Evolutionary conservation across 2,329 filamentous ascomycete species (phyloP).

Genomic region (Fusarium caatingaense): DNA sequence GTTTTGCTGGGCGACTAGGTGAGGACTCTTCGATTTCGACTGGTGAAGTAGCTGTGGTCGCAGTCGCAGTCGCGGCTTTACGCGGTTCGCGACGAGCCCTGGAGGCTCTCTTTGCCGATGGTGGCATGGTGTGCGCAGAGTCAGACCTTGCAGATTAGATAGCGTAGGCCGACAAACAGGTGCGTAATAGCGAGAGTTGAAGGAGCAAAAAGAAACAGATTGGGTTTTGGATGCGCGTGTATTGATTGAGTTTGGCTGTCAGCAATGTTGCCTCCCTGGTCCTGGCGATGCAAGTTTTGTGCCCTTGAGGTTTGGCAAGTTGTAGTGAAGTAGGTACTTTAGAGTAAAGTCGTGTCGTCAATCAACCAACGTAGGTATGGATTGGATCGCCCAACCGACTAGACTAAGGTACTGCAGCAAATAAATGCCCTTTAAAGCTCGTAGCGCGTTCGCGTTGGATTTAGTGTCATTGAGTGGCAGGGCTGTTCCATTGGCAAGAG

Average conservation of each 20-base stretch:
- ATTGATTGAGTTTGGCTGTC: not conserved
- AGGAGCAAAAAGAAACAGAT: constrained; percentile 4
- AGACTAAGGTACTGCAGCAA: constrained; percentile 28
- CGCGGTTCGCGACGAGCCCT: constrained; percentile 55
- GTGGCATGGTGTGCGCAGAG: constrained; percentile 49
- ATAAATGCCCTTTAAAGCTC: constrained; percentile 46
- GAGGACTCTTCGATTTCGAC: constrained; percentile 64
- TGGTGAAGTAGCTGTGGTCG: constrained; percentile 49
- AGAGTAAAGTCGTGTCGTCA: constrained; percentile 42
- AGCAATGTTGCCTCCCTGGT: constrained; percentile 10
- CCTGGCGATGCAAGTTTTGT: constrained; percentile 5
- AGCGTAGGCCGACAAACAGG: not conserved
- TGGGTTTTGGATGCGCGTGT: not conserved
- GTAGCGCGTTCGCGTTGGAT: constrained; percentile 50
- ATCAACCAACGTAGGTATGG: constrained; percentile 19
- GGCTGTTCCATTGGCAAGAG: constrained; percentile 32
- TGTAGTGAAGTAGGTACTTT: constrained; percentile 22
- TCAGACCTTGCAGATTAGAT: constrained; percentile 18
- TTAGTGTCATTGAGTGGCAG: constrained; percentile 47
- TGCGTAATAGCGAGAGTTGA: constrained; percentile 2
- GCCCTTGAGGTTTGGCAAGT: constrained; percentile 26
- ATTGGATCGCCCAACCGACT: constrained; percentile 19
- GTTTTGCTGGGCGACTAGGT: constrained; percentile 71
- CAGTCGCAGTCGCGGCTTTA: constrained; percentile 50
- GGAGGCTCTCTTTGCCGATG: constrained; percentile 53